A percentile compares a stretch with the other conserved stretches of the same genome.
phyloP scores from a whole-genome alignment of 202 grass and related monocot genomes.

The Carex sylvatica region DNA sequence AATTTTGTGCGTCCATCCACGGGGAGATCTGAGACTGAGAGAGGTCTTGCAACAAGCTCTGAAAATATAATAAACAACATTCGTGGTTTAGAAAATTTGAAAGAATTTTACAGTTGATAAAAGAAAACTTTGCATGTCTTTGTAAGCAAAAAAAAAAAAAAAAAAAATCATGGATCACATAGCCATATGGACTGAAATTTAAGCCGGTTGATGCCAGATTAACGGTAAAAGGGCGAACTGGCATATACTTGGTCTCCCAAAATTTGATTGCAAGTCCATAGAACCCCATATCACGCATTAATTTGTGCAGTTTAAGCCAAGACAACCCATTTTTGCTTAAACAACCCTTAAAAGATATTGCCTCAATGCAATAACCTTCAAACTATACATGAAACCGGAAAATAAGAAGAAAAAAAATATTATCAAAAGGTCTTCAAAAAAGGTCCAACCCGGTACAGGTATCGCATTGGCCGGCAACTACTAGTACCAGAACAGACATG shows the following conservation, averaged over 20 bases:
- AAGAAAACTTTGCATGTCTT: background rate
- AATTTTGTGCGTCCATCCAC: background rate
- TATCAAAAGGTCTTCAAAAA: background rate
- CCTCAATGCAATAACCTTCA: background rate
- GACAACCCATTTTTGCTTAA: background rate
- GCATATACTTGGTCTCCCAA: background rate
- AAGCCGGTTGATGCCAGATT: background rate
- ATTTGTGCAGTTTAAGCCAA: conserved; percentile 2
- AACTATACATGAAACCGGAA: background rate
- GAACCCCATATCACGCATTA: background rate
- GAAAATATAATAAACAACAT: background rate
- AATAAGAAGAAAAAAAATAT: background rate
- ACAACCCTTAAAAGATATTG: background rate
- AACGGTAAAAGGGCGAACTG: background rate
- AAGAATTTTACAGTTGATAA: background rate
- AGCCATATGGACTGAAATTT: background rate
- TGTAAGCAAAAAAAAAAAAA: background rate
- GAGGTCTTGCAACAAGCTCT: conserved; percentile 1
- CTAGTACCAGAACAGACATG: background rate
- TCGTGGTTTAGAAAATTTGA: background rate
- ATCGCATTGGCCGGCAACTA: background rate
- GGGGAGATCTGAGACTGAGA: background rate
- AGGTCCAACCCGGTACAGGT: background rate
- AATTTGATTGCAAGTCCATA: background rate
- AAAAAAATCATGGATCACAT: background rate